Conservation (phyloP, 164 flowering plant genomes). For the Chimonanthus praecox region DNA sequence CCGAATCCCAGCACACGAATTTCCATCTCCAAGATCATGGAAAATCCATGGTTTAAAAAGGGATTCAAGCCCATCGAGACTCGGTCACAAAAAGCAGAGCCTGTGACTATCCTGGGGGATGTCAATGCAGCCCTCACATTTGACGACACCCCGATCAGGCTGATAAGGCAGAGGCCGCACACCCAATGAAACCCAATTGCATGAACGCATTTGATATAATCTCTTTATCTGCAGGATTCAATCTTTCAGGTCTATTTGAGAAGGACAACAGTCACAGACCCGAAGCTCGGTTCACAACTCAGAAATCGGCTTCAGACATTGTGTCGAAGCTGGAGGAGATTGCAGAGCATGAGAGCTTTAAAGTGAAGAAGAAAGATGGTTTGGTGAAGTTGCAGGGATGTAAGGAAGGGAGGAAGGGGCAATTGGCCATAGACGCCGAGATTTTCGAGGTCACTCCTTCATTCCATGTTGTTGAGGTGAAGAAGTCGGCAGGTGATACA, state of each 20-base stretch:
- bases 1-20: slow-evolving; percentile 28
- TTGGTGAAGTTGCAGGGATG: slow-evolving; percentile 27
- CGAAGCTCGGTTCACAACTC: slow-evolving; percentile 28
- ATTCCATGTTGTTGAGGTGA: slow-evolving; percentile 40
- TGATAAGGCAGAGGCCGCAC: not conserved
- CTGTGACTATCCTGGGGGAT: not conserved
- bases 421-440: slow-evolving; percentile 42
- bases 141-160: slow-evolving; percentile 8
- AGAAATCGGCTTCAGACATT: slow-evolving; percentile 31
- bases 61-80: slow-evolving; percentile 19
- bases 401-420: slow-evolving; percentile 44
- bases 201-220: slow-evolving; percentile 52
- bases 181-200: slow-evolving; percentile 23
- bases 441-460: slow-evolving; percentile 46
- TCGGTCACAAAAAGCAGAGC: not conserved
- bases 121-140: not conserved
- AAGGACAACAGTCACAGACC: slow-evolving; percentile 11
- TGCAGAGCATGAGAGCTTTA: slow-evolving; percentile 28
- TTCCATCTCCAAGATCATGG: slow-evolving; percentile 22
- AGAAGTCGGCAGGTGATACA: slow-evolving; percentile 39
- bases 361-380: slow-evolving; percentile 36
- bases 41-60: slow-evolving; percentile 31
- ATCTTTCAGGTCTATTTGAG: slow-evolving; percentile 43
- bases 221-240: slow-evolving; percentile 35
- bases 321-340: slow-evolving; percentile 44